These are phyloP conservation scores for Trichosanthes cucumerina DNA, from an alignment of 306 rosid genomes.

Conservation along the genomic window DNA sequence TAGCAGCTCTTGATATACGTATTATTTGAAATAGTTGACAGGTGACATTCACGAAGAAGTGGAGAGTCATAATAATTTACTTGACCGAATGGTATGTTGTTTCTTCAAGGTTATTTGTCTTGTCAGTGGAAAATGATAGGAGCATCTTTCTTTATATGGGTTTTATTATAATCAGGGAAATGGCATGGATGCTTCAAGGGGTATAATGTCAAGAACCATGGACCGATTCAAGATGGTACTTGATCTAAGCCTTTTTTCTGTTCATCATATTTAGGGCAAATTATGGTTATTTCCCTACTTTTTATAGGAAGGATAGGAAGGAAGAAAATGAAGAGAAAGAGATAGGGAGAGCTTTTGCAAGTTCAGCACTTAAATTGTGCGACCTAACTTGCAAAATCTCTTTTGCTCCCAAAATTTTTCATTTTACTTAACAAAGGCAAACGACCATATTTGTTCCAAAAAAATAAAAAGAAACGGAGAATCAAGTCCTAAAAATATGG, in stretches of 20 bases:
- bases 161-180: slow-evolving; percentile 48
- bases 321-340: not conserved
- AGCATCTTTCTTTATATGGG: slow-evolving; percentile 11
- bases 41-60: slow-evolving; percentile 94
- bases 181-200: slow-evolving; percentile 88
- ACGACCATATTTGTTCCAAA: not conserved
- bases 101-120: not conserved
- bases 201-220: slow-evolving; percentile 90
- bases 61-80: slow-evolving; percentile 73
- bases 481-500: not conserved
- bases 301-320: not conserved
- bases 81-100: slow-evolving; percentile 68
- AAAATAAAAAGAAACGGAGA: not conserved
- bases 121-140: not conserved
- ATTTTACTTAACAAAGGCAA: not conserved
- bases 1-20: slow-evolving; percentile 7
- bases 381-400: not conserved
- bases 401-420: not conserved
- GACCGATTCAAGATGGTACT: slow-evolving; percentile 83
- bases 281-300: not conserved
- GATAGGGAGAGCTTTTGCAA: not conserved
- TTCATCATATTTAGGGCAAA: not conserved
- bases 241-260: not conserved
- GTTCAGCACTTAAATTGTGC: not conserved
- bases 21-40: slow-evolving; percentile 52